These are phyloP conservation scores for Byssochlamys sp. DNA, from an alignment of 2,329 filamentous ascomycete species.

Conservation along the genomic window DNA sequence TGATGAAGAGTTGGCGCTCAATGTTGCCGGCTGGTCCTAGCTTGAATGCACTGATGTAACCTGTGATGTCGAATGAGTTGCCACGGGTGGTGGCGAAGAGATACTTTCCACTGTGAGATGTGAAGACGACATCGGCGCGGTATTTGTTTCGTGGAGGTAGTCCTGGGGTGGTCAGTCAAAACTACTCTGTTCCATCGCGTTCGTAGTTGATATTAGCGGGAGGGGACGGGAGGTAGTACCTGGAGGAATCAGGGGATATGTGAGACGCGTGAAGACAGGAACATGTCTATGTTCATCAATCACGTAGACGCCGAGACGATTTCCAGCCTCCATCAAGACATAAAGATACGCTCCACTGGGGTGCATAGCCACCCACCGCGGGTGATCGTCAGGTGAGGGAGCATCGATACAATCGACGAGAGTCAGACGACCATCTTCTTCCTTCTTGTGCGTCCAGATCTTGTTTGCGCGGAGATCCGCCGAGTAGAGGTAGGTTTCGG, in stretches of 20 bases:
- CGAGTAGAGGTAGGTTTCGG: slow-evolving; percentile 39
- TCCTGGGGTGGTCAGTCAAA: slow-evolving; percentile 11
- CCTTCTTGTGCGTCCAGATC: slow-evolving; percentile 74
- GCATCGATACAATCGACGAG: slow-evolving; percentile 66
- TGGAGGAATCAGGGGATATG: slow-evolving; percentile 70
- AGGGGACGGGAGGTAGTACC: slow-evolving; percentile 39
- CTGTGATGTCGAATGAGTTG: slow-evolving; percentile 65
- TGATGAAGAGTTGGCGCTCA: slow-evolving; percentile 67
- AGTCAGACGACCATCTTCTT: slow-evolving; percentile 52
- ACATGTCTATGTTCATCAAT: slow-evolving; percentile 64
- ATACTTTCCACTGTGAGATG: slow-evolving; percentile 59
- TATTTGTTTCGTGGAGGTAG: slow-evolving; percentile 50
- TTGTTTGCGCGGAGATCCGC: slow-evolving; percentile 41
- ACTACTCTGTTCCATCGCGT: no score
- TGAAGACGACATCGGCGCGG: slow-evolving; percentile 72
- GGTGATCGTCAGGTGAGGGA: slow-evolving; percentile 63
- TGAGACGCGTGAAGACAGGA: slow-evolving; percentile 67
- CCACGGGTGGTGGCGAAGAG: slow-evolving; percentile 78
- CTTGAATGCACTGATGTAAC: slow-evolving; percentile 73
- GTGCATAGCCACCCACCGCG: slow-evolving; percentile 80
- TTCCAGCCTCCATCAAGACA: slow-evolving; percentile 81
- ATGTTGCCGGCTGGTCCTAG: slow-evolving; percentile 60
- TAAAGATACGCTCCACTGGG: slow-evolving; percentile 70
- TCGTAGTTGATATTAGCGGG: no score
- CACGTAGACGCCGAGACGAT: slow-evolving; percentile 70